These are phyloP conservation scores for Schoenoplectus tabernaemontani DNA, from an alignment of 202 grass and related monocot genomes.

Conservation along the genomic window DNA sequence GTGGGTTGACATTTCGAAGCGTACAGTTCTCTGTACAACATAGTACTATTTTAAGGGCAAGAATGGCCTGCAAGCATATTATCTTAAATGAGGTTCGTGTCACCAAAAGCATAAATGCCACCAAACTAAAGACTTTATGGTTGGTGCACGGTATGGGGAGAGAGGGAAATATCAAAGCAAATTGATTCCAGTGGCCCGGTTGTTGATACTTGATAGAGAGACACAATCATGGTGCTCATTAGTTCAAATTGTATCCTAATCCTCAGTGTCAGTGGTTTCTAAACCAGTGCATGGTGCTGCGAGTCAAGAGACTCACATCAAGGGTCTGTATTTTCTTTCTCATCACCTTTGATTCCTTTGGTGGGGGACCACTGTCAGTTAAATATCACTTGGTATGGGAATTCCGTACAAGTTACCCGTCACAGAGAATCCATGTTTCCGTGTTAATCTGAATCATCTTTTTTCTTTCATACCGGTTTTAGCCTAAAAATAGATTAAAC, in stretches of 20 bases:
- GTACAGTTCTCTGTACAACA: background rate
- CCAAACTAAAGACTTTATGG: conserved; percentile 51
- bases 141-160: conserved; percentile 37
- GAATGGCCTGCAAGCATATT: background rate
- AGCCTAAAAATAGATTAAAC: background rate
- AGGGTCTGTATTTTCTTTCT: background rate
- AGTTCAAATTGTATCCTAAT: conserved; percentile 20
- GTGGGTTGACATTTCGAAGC: background rate
- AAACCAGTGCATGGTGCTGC: background rate
- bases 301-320: background rate
- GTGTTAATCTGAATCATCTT: background rate
- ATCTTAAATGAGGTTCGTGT: background rate
- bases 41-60: background rate
- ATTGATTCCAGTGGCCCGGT: conserved; percentile 38
- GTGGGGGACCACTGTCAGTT: background rate
- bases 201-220: conserved; percentile 40
- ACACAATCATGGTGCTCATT: conserved; percentile 33
- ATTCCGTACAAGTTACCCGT: background rate
- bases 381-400: background rate
- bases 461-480: background rate
- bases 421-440: background rate
- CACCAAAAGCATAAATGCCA: conserved; percentile 23
- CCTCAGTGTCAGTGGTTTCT: background rate
- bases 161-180: conserved; percentile 63
- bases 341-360: no score